phyloP scores from a whole-genome alignment of 2,329 filamentous ascomycete genomes.

The Sphaceloma murrayae region DNA sequence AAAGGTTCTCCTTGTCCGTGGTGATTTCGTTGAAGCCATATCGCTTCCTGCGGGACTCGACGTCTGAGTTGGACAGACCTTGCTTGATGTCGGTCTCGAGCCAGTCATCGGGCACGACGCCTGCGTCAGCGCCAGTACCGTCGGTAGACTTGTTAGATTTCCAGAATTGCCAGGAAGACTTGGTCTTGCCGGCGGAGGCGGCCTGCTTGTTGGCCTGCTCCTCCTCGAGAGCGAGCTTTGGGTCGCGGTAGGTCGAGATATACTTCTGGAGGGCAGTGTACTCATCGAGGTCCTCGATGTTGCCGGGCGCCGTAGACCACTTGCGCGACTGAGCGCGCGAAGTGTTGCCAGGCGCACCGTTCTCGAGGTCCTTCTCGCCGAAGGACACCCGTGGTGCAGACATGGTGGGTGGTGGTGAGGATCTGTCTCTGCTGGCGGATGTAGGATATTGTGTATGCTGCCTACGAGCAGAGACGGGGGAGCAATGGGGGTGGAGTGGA shows the following conservation, averaged over 20 bases:
- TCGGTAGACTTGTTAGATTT: slow-evolving; percentile 28
- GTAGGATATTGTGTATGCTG: slow-evolving; percentile 14
- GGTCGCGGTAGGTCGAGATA: slow-evolving; percentile 58
- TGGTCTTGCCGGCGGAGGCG: slow-evolving; percentile 38
- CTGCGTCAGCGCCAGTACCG: slow-evolving; percentile 29
- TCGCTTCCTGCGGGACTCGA: slow-evolving; percentile 56
- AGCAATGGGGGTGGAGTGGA: slow-evolving; percentile 7
- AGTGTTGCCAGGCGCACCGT: slow-evolving; percentile 25
- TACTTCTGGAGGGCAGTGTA: slow-evolving; percentile 58
- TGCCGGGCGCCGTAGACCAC: slow-evolving; percentile 33
- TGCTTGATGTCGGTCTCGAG: slow-evolving; percentile 56
- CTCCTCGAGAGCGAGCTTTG: slow-evolving; percentile 40
- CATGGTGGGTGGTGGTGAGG: slow-evolving; percentile 24
- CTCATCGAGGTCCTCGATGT: slow-evolving; percentile 47
- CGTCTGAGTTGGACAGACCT: slow-evolving; percentile 51
- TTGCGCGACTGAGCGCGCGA: slow-evolving; percentile 29
- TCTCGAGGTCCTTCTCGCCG: slow-evolving; percentile 33
- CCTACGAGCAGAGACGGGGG: slow-evolving; percentile 11
- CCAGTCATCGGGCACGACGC: slow-evolving; percentile 54
- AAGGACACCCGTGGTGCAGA: slow-evolving; percentile 33
- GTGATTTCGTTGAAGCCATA: slow-evolving; percentile 63
- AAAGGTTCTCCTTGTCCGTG: slow-evolving; percentile 66
- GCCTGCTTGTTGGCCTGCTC: slow-evolving; percentile 33
- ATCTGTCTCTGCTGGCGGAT: slow-evolving; percentile 13
- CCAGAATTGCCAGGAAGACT: slow-evolving; percentile 52